Evolutionary conservation across 306 rosid genomes (phyloP), one percentile per base, ranked within the genome.

Genomic region (Oxytropis ochrocephala): DNA sequence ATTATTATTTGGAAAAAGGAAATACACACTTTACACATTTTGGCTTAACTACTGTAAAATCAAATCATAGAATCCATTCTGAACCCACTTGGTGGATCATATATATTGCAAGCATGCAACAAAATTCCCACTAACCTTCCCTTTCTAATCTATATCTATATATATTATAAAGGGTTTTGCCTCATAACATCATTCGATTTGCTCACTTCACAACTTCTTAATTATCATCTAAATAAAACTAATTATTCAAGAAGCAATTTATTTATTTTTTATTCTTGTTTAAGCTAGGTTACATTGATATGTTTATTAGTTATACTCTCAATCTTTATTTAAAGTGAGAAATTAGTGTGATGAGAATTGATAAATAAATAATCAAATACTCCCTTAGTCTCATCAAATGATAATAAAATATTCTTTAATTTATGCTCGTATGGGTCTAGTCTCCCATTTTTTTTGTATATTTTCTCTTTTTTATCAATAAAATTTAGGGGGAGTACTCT

Each of bases 21-120:
- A 35, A 64, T 12, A 41, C 30, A 18, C 76, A 58, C 29, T 24
- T 24, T 77, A 24, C 13, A 36, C 59, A 19, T 44, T 35, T 67
- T 51, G 64, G 44, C 55, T 66, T 72, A 60, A 38, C 60, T 50
- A 61, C 60, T 50, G 51, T 38, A 29, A 67, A 56, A 80, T 64
- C 44, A 64, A 75, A 75, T 63, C 38, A 49, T 63, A 69, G 82
- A 77, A 73, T 81, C 82, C 82, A 69, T 77, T 77, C 71, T 57
- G 35, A 68, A 73, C 77, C 80, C 85, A 77, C 82, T 73, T 68
- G 36, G 14, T 24, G 29, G 29, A 24, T 24, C 2, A 24, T 24
- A 24, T 24, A 24, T 24, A 24, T 24, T 67, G 47, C 73, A 72
- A 71, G 53, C 14, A 68, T 73, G 70, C 79, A 77, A 77, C 66